phyloP scores from a whole-genome alignment of 2,329 filamentous ascomycete genomes.

The Rhynchosporium secalis region DNA sequence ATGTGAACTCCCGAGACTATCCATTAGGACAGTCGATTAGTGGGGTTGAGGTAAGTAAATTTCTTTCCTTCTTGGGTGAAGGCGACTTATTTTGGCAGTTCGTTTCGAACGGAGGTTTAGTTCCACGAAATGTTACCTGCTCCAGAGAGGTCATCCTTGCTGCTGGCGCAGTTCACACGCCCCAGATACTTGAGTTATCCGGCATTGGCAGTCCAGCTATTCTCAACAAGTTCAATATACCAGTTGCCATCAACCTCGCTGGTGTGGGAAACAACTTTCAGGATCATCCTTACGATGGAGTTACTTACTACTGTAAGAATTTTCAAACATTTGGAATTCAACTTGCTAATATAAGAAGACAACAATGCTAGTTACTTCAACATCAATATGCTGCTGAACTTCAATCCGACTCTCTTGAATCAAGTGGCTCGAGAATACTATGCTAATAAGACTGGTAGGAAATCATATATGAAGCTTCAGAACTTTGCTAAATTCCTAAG shows the following conservation, averaged over 20 bases:
- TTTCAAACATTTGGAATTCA: too few relatives aligned
- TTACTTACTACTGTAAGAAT: constrained; percentile 31
- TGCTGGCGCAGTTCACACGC: constrained; percentile 48
- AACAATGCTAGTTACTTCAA: constrained; percentile 31
- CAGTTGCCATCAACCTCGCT: constrained; percentile 55
- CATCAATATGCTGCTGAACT: constrained; percentile 26
- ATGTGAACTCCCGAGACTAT: constrained; percentile 19
- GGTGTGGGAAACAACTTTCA: constrained; percentile 63
- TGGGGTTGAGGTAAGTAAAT: constrained; percentile 45
- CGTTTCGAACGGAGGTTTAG: constrained; percentile 28
- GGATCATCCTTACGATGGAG: constrained; percentile 47
- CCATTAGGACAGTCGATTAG: constrained; percentile 29
- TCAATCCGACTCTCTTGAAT: constrained; percentile 23
- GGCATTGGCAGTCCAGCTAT: constrained; percentile 46
- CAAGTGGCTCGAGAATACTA: constrained; percentile 33
- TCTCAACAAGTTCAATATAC: constrained; percentile 47
- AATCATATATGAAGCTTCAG: not conserved
- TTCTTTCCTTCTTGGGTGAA: not conserved
- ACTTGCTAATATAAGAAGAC: constrained; percentile 25
- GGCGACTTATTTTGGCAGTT: constrained; percentile 24
- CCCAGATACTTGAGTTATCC: constrained; percentile 49
- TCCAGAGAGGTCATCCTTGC: constrained; percentile 53
- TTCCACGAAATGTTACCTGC: constrained; percentile 40
- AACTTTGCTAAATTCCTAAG: constrained; percentile 16
- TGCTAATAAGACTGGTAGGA: constrained; percentile 32